Evolutionary conservation across 495 filamentous ascomycete genomes (phyloP).

Genomic region (Podospora anserina): DNA sequence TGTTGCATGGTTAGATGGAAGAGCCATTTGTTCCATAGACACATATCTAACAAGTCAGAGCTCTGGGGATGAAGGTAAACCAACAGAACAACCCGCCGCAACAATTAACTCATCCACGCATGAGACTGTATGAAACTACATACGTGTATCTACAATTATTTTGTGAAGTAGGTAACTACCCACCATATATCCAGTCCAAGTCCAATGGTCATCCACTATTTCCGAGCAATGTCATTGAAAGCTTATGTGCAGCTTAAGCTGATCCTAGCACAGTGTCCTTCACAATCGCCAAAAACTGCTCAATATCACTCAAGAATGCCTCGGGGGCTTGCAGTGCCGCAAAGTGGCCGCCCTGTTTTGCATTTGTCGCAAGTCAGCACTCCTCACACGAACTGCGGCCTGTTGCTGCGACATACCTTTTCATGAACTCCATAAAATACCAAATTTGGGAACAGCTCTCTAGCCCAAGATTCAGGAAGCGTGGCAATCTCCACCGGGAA

Average conservation of each 20-base stretch:
- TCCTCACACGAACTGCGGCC: background rate
- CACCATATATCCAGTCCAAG: too few species aligned
- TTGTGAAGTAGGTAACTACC: too few species aligned
- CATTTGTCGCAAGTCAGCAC: background rate
- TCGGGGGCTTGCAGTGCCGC: slow-evolving; percentile 57
- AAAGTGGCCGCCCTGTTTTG: slow-evolving; percentile 58
- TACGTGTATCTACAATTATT: too few species aligned
- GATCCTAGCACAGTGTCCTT: slow-evolving; percentile 9
- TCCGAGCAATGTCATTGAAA: too few species aligned
- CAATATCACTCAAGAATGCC: slow-evolving; percentile 54
- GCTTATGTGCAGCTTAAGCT: background rate
- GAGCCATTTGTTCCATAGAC: too few species aligned
- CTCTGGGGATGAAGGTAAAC: too few species aligned
- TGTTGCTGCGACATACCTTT: slow-evolving; percentile 21
- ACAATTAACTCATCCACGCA: too few species aligned
- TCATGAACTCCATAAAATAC: slow-evolving; percentile 37
- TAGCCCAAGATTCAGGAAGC: slow-evolving; percentile 50
- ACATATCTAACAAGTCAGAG: too few species aligned
- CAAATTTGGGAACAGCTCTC: slow-evolving; percentile 36
- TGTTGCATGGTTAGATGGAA: too few species aligned
- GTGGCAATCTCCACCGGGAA: slow-evolving; percentile 56
- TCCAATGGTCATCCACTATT: too few species aligned
- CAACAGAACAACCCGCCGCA: too few species aligned
- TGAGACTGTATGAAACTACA: too few species aligned
- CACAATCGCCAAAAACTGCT: slow-evolving; percentile 43